Evolutionary conservation across 805 yeast species (phyloP).

Genomic region (Pichia kluyveri): DNA sequence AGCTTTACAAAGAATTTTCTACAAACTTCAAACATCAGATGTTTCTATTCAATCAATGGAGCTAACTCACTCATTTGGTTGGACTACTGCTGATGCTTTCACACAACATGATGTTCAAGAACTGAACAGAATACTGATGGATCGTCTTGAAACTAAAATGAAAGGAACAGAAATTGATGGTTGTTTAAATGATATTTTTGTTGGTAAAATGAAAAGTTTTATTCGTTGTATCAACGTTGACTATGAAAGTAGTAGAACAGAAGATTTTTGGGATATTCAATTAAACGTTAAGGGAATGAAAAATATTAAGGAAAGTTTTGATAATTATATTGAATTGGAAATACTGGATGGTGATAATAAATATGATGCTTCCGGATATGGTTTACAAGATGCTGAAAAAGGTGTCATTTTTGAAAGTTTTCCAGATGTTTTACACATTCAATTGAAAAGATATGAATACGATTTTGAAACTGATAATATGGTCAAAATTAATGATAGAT

Average conservation of each 20-base stretch:
- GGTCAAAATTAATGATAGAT: slow-evolving; percentile 85
- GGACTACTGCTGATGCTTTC: slow-evolving; percentile 94
- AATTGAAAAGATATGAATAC: slow-evolving; percentile 88
- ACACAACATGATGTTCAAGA: slow-evolving; percentile 99
- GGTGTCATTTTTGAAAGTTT: slow-evolving; percentile 88
- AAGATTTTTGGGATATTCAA: slow-evolving; percentile 98
- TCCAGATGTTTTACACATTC: slow-evolving; percentile 90
- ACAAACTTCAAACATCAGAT: slow-evolving; percentile 61
- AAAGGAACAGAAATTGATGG: slow-evolving; percentile 77
- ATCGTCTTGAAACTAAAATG: slow-evolving; percentile 83
- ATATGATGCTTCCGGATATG: slow-evolving; percentile 83
- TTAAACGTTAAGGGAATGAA: slow-evolving; percentile 80
- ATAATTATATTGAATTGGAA: slow-evolving; percentile 82
- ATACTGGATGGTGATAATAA: slow-evolving; percentile 90
- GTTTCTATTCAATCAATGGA: slow-evolving; percentile 79
- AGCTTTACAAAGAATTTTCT: slow-evolving; percentile 83
- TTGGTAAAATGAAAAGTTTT: slow-evolving; percentile 93
- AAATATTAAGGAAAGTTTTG: slow-evolving; percentile 66
- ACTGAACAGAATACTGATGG: slow-evolving; percentile 91
- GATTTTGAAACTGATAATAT: slow-evolving; percentile 83
- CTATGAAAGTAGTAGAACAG: slow-evolving; percentile 83
- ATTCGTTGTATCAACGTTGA: slow-evolving; percentile 89
- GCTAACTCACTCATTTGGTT: slow-evolving; percentile 87
- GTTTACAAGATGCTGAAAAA: slow-evolving; percentile 91
- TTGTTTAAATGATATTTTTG: slow-evolving; percentile 71